phyloP scores from a whole-genome alignment of 495 filamentous ascomycete species.

The Tuber magnatum region DNA sequence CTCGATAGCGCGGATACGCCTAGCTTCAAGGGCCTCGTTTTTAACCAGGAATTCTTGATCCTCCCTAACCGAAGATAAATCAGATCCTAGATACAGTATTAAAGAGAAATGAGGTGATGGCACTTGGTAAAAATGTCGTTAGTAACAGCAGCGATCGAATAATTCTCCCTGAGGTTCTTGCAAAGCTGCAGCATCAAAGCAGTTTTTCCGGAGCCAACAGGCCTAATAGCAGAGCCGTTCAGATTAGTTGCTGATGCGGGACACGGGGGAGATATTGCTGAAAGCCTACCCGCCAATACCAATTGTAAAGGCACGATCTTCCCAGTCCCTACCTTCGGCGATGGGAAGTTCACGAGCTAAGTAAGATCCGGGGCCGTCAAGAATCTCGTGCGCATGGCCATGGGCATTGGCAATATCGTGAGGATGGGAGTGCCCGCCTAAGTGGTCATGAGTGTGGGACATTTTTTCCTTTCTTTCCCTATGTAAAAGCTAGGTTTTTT shows the following conservation, averaged over 20 bases:
- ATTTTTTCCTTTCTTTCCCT: background rate
- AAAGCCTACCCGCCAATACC: conserved; percentile 85
- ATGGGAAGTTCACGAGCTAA: conserved; percentile 89
- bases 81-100: conserved; percentile 6
- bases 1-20: conserved; percentile 88
- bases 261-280: background rate
- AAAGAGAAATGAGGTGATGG: background rate
- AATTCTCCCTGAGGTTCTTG: conserved; percentile 63
- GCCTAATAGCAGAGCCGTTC: conserved; percentile 48
- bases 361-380: conserved; percentile 87
- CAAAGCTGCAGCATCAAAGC: conserved; percentile 90
- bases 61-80: conserved; percentile 52
- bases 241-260: background rate
- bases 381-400: conserved; percentile 91
- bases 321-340: conserved; percentile 78
- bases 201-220: conserved; percentile 95
- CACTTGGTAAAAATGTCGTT: conserved; percentile 96
- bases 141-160: conserved; percentile 88
- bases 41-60: conserved; percentile 94
- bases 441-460: background rate
- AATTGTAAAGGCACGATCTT: conserved; percentile 84
- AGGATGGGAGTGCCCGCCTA: conserved; percentile 23
- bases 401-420: conserved; percentile 60
- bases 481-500: background rate
- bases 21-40: conserved; percentile 70